Evolutionary conservation across 257 asterid species (phyloP).

Genomic region (Nicotiana benthamiana): DNA sequence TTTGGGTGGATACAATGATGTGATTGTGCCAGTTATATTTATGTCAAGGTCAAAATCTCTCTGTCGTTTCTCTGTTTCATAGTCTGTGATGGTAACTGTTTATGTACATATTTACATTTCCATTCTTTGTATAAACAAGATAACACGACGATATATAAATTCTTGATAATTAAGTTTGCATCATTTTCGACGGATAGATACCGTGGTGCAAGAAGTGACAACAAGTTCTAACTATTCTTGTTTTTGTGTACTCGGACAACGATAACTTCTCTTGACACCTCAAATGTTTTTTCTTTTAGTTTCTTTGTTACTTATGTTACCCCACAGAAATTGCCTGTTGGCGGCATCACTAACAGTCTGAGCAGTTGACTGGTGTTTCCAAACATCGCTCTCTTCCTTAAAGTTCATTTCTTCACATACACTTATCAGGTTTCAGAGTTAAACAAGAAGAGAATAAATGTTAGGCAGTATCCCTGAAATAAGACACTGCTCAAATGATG

Average conservation of each 20-base stretch:
- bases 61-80: conserved; percentile 2
- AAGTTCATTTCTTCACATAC: not conserved
- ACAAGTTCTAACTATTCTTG: not conserved
- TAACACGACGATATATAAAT: not conserved
- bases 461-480: not conserved
- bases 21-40: conserved; percentile 78
- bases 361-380: not conserved
- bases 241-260: not conserved
- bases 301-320: not conserved
- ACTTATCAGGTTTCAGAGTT: not conserved
- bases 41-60: conserved; percentile 71
- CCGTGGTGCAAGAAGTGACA: not conserved
- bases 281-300: not conserved
- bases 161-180: not conserved
- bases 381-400: not conserved
- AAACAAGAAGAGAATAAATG: not conserved
- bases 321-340: not conserved
- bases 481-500: not conserved
- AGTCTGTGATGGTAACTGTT: not conserved
- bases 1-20: conserved; percentile 65
- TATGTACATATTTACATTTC: conserved; percentile 1
- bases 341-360: not conserved
- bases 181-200: not conserved
- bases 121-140: not conserved
- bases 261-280: not conserved